Conservation (phyloP, 2,329 filamentous ascomycete species). For the Phaeosphaeriaceae sp. region DNA sequence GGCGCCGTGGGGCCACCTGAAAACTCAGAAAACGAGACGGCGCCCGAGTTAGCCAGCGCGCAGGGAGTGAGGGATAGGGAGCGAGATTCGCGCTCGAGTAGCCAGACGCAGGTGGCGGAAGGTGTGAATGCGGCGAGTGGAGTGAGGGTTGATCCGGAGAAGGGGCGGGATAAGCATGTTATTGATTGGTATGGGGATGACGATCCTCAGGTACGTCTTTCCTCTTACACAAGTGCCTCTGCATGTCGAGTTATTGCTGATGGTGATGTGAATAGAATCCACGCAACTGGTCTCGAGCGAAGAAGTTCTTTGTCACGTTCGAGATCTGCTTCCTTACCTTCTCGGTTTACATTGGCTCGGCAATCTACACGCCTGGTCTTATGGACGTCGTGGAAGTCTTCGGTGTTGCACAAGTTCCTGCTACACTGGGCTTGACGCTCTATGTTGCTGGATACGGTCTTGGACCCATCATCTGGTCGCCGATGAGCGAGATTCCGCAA, state of each 20-base stretch:
- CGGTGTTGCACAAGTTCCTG: constrained; percentile 57
- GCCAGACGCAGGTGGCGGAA: constrained; percentile 20
- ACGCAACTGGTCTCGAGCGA: constrained; percentile 54
- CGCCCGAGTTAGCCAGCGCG: constrained; percentile 24
- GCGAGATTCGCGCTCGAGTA: constrained; percentile 17
- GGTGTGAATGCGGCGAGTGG: constrained; percentile 47
- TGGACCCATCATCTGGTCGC: constrained; percentile 46
- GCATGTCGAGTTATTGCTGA: constrained; percentile 6
- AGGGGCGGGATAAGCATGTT: constrained; percentile 58
- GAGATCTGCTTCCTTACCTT: constrained; percentile 58
- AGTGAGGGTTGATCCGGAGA: constrained; percentile 58
- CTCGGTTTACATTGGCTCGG: constrained; percentile 60
- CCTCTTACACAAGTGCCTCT: too few species aligned
- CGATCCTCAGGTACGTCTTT: constrained; percentile 48
- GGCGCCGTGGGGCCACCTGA: constrained; percentile 49
- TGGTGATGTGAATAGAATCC: constrained; percentile 48
- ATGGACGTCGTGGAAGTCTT: constrained; percentile 60
- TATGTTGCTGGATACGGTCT: constrained; percentile 41
- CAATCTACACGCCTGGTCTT: constrained; percentile 57
- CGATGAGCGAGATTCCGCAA: constrained; percentile 57
- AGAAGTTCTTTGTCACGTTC: constrained; percentile 55
- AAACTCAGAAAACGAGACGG: constrained; percentile 20
- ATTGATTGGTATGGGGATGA: constrained; percentile 60
- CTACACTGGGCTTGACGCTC: constrained; percentile 54
- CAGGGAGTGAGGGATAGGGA: constrained; percentile 16